phyloP scores from a whole-genome alignment of 1,284 basidiomycete genomes.

The Irpex sp. region DNA sequence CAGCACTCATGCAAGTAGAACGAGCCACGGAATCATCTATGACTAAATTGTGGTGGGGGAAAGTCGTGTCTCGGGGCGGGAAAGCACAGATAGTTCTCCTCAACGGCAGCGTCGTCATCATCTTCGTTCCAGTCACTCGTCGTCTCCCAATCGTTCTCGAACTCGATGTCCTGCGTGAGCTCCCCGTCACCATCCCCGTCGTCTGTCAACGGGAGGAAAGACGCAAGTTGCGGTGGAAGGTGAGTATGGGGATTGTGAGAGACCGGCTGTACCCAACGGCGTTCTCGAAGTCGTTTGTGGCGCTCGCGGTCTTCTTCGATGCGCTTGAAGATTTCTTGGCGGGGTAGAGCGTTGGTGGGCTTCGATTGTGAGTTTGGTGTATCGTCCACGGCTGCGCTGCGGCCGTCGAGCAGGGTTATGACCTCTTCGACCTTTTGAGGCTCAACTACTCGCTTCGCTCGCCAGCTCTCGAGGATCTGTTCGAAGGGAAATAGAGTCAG shows the following conservation, averaged over 20 bases:
- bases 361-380: slow-evolving; percentile 21
- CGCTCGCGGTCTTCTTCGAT: slow-evolving; percentile 95
- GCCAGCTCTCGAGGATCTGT: slow-evolving; percentile 86
- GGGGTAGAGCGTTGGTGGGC: slow-evolving; percentile 41
- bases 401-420: slow-evolving; percentile 44
- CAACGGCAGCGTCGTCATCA: slow-evolving; percentile 70
- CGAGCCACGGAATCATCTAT: neutral
- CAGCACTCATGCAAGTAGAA: neutral
- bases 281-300: slow-evolving; percentile 89
- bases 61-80: slow-evolving; percentile 16
- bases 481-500: neutral
- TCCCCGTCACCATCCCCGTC: slow-evolving; percentile 43
- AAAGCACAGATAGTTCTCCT: slow-evolving; percentile 68
- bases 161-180: slow-evolving; percentile 77
- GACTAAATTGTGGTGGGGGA: neutral
- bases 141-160: slow-evolving; percentile 91
- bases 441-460: slow-evolving; percentile 80
- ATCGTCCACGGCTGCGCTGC: slow-evolving; percentile 33
- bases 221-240: slow-evolving; percentile 47
- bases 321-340: slow-evolving; percentile 75
- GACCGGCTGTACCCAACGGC: slow-evolving; percentile 87
- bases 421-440: slow-evolving; percentile 71
- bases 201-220: slow-evolving; percentile 55
- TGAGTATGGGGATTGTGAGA: slow-evolving; percentile 43
- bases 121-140: slow-evolving; percentile 88